phyloP scores from a whole-genome alignment of 2,329 filamentous ascomycete genomes.

The Fusarium lyarnte region DNA sequence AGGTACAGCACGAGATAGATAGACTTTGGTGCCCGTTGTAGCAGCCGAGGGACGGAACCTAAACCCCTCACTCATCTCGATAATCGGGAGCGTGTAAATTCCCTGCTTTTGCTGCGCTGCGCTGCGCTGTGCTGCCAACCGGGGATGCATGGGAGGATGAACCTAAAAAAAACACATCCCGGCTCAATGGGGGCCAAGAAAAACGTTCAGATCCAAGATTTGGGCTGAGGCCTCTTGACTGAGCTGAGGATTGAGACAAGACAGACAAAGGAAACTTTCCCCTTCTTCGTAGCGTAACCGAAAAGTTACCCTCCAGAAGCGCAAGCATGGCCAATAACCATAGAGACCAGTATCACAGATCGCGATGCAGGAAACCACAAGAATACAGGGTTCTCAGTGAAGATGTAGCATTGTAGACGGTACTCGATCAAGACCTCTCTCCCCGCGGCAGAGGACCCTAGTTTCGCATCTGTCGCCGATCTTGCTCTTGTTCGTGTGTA shows the following conservation, averaged over 20 bases:
- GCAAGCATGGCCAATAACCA: constrained; percentile 19
- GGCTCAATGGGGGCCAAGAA: not conserved
- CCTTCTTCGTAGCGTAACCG: not conserved
- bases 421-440: constrained; percentile 24
- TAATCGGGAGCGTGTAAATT: not conserved
- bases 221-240: not conserved
- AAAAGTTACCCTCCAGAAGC: constrained; percentile 4
- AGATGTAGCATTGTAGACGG: constrained; percentile 9
- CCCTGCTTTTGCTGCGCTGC: not conserved
- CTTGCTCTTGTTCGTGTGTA: not conserved
- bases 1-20: not conserved
- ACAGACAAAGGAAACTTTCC: constrained; percentile 1
- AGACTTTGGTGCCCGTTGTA: constrained; percentile 14
- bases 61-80: not conserved
- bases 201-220: not conserved
- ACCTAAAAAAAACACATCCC: constrained; percentile 9
- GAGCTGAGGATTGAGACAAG: not conserved
- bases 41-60: not conserved
- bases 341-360: constrained; percentile 17
- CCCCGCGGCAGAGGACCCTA: constrained; percentile 12
- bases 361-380: constrained; percentile 19
- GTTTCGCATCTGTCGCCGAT: constrained; percentile 23
- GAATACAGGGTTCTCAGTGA: not conserved
- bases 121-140: not conserved
- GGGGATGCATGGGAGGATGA: not conserved